Base-by-base conservation (phyloP, 1,139 yeast genomes). In the Pichia norvegensis region DNA sequence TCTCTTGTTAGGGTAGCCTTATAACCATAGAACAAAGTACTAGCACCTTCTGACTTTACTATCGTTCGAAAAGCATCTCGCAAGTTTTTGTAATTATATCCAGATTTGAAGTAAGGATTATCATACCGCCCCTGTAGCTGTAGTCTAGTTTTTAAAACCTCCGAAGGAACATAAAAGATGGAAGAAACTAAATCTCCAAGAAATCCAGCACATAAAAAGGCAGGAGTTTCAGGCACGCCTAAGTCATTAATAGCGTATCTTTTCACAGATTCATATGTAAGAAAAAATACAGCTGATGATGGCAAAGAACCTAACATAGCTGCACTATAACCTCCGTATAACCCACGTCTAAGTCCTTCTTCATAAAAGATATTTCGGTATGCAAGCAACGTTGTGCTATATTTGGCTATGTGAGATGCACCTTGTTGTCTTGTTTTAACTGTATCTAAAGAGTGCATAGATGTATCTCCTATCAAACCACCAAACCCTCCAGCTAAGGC, bases 351-450 rank as follows among this genome's bases (percentile, higher is more conserved):
- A 21, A 92, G 58, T 1, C 98, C 98, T 68, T 92, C 98, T 59
- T 90, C 88, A 40, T 72, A 63, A 39, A 83, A 66, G 22, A 92
- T 83, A 0, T 92, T 81, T 36, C 68, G 55, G 58, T 84, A 86
- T 0, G 97, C 96, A 7, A 79, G 74, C 72, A 86, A 71, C 60
- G 78, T 77, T 55, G 74, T 76, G 53, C 69, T 73, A 64, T 92
- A 90, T 63, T 85, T 85, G 8, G 68, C 55, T 29, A 77, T 77
- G 52, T 73, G 70, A 20, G 87, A 82, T 7, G 95, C 86, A 25
- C 96, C 97, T 61, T 92, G 98, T 63, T 92, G 98, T 55, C 98
- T 73, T 1, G 98, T 92, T 64, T 92, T 92, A 36, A 94, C 96
- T 0, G 98, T 92, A 60, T 92, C 98, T 40, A 92, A 68, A 1